phyloP scores from a whole-genome alignment of 257 asterid genomes.

The Solanum lignicaule region DNA sequence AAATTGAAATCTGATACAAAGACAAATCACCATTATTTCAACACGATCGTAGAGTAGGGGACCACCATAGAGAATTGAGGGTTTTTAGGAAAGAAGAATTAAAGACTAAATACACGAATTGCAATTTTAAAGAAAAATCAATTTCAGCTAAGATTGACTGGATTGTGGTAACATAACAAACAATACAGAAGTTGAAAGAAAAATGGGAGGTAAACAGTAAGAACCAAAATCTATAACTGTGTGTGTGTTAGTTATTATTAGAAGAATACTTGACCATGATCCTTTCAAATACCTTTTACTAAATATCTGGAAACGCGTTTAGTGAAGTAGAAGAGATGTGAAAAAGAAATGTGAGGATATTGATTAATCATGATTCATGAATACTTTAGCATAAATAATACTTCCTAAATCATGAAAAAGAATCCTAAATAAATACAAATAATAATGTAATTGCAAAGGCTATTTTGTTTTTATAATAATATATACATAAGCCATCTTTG shows the following conservation, averaged over 20 bases:
- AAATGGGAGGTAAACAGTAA: neutral
- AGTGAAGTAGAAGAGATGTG: neutral
- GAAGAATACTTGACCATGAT: neutral
- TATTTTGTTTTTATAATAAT: neutral
- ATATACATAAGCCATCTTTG: slow-evolving; percentile 13
- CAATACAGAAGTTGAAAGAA: neutral
- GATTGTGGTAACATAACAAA: neutral
- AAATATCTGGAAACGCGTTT: neutral
- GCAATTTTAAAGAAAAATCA: neutral
- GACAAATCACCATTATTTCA: neutral
- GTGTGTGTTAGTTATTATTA: neutral
- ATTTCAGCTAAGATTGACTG: neutral
- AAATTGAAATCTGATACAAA: neutral
- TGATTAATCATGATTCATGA: neutral
- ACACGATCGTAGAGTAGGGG: neutral
- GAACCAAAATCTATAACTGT: neutral
- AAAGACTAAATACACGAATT: neutral
- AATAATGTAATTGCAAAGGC: neutral
- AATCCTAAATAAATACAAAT: neutral
- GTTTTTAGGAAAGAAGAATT: neutral
- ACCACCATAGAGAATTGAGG: neutral
- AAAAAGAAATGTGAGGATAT: neutral
- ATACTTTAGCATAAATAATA: neutral
- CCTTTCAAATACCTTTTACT: neutral
- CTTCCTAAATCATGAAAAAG: neutral